These are phyloP conservation scores for Solanum habrochaites DNA, from an alignment of 257 asterid genomes.

Conservation along the genomic window DNA sequence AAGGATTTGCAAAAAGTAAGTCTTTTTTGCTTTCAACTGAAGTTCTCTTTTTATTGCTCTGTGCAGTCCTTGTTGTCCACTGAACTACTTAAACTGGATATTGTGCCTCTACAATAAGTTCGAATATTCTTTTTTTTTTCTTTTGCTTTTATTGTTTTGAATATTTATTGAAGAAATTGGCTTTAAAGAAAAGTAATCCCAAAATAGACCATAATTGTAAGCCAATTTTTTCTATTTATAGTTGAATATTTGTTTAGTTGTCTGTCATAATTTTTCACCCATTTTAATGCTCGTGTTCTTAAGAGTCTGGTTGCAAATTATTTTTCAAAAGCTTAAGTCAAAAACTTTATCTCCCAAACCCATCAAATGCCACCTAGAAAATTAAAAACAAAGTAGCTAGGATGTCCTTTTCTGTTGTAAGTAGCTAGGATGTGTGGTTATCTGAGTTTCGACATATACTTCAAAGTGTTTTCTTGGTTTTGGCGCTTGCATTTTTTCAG, in stretches of 20 bases:
- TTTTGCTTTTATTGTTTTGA: background rate
- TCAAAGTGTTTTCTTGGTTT: background rate
- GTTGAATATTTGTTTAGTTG: background rate
- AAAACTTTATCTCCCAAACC: background rate
- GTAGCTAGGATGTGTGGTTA: background rate
- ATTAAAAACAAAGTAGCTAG: background rate
- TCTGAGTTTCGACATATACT: background rate
- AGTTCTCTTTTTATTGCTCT: background rate
- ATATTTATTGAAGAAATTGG: background rate
- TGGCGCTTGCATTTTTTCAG: background rate
- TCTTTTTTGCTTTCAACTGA: background rate
- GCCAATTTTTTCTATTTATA: background rate
- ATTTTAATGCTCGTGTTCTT: background rate
- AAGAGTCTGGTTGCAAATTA: background rate
- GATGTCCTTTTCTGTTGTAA: background rate
- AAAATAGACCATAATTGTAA: background rate
- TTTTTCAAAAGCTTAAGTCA: background rate
- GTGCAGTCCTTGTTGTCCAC: background rate
- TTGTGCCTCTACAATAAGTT: background rate
- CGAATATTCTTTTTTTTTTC: constrained; percentile 15
- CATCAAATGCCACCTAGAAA: background rate
- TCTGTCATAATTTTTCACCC: too few relatives aligned
- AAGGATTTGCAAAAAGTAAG: background rate
- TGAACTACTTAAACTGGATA: background rate
- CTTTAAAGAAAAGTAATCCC: background rate